phyloP scores from a whole-genome alignment of 225 moss, liverwort and hornwort species.

The Anthoceros angustus region DNA sequence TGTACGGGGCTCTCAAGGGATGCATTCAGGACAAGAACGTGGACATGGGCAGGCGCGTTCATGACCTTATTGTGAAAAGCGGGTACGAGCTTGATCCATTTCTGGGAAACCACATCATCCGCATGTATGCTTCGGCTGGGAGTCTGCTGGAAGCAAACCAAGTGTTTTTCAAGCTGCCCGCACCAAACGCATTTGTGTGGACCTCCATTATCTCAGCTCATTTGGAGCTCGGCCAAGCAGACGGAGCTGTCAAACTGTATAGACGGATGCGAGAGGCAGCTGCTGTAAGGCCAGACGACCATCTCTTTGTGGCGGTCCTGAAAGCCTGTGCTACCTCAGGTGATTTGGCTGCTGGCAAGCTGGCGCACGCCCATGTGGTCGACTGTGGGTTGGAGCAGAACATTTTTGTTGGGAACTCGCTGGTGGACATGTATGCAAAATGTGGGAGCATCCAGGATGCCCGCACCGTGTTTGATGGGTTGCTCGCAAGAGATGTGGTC shows the following conservation, averaged over 20 bases:
- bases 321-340: background rate
- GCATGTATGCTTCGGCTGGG: background rate
- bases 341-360: background rate
- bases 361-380: background rate
- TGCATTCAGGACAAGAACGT: background rate
- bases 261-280: background rate
- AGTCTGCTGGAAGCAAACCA: background rate
- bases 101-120: conserved; percentile 1
- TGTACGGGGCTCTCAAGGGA: background rate
- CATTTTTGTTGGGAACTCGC: too few species aligned
- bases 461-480: too few species aligned
- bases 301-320: conserved; percentile 2
- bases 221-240: background rate
- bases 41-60: background rate
- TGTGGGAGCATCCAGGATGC: too few species aligned
- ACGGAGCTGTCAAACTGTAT: background rate
- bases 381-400: too few species aligned
- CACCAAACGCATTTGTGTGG: background rate
- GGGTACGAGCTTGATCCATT: background rate
- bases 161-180: background rate
- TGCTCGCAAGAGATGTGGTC: too few species aligned
- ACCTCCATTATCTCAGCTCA: background rate
- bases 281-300: background rate
- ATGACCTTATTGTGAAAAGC: background rate
- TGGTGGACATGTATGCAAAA: too few species aligned